Evolutionary conservation across 768 basidiomycete genomes (phyloP).

Genomic region (Boletus bicolor): DNA sequence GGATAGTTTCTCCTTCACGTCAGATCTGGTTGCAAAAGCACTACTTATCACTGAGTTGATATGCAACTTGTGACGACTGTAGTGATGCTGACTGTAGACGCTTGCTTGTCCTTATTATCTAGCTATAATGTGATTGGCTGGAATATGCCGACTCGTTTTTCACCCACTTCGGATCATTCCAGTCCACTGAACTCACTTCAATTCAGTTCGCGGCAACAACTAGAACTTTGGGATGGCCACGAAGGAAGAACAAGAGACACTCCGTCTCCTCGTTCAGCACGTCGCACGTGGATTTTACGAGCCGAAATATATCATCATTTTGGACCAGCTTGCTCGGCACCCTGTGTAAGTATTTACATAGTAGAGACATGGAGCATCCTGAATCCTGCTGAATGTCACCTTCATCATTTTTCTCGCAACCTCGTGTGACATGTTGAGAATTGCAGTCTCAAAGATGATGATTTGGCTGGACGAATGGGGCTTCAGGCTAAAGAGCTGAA

Average conservation of each 20-base stretch:
- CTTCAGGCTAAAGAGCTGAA: conserved; percentile 86
- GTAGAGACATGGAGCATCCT: conserved; percentile 21
- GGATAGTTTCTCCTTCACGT: no score
- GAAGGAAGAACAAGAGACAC: conserved; percentile 78
- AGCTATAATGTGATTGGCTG: no score
- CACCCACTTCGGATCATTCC: no score
- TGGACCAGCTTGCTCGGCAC: conserved; percentile 91
- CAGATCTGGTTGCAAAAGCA: no score
- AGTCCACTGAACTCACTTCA: no score
- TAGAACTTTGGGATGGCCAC: conserved; percentile 45
- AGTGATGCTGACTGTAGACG: no score
- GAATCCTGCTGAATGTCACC: conserved; percentile 21
- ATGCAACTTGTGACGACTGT: no score
- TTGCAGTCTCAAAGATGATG: conserved; percentile 86
- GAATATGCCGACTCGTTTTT: no score
- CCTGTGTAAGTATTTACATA: conserved; percentile 78
- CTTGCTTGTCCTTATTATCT: no score
- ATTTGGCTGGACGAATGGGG: conserved; percentile 87
- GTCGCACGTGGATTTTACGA: conserved; percentile 95
- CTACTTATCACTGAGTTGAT: no score
- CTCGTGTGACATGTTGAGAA: conserved; percentile 22
- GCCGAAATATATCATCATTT: conserved; percentile 81
- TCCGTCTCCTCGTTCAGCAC: conserved; percentile 87
- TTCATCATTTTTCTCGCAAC: conserved; percentile 5
- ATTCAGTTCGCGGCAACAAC: no score